A percentile compares a stretch with the other conserved stretches of the same genome.
These are phyloP conservation scores for Penicillium sclerotiorum DNA, from an alignment of 2,329 filamentous ascomycete genomes.

Conservation along the genomic window DNA sequence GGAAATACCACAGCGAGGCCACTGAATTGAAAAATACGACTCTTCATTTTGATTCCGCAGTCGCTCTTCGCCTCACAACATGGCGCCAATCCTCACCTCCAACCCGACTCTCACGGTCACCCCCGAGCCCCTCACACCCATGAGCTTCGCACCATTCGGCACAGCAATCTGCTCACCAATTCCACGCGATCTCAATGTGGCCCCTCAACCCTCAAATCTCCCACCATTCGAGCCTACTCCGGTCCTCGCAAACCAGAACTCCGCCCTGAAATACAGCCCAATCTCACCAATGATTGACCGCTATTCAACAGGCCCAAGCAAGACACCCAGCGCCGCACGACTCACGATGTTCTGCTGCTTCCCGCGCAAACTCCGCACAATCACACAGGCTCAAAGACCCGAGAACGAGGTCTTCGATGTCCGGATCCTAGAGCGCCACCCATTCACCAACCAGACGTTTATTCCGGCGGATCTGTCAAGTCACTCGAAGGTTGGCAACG, in stretches of 20 bases:
- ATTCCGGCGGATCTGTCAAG: conserved; percentile 67
- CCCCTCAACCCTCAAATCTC: conserved; percentile 51
- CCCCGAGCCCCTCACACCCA: conserved; percentile 67
- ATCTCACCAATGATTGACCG: conserved; percentile 73
- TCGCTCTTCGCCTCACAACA: too few relatives aligned
- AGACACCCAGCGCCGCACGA: conserved; percentile 57
- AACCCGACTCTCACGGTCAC: conserved; percentile 51
- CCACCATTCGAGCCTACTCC: conserved; percentile 51
- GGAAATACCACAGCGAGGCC: too few relatives aligned
- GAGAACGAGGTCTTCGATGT: conserved; percentile 61
- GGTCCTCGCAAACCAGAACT: conserved; percentile 78
- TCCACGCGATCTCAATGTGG: conserved; percentile 53
- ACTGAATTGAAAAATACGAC: too few relatives aligned
- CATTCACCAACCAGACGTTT: conserved; percentile 93
- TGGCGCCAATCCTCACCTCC: conserved; percentile 37
- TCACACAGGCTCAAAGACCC: conserved; percentile 6
- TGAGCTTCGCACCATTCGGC: conserved; percentile 77
- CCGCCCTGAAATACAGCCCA: conserved; percentile 81
- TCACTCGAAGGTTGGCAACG: conserved; percentile 24
- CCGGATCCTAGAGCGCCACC: conserved; percentile 81
- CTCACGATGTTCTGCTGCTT: conserved; percentile 91
- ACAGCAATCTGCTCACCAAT: conserved; percentile 76
- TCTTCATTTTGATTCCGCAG: too few relatives aligned
- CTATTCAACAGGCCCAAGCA: conserved; percentile 59
- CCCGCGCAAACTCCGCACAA: conserved; percentile 58